Base-by-base conservation (phyloP, 1,139 yeast species). In the Candida tetrigidarum region DNA sequence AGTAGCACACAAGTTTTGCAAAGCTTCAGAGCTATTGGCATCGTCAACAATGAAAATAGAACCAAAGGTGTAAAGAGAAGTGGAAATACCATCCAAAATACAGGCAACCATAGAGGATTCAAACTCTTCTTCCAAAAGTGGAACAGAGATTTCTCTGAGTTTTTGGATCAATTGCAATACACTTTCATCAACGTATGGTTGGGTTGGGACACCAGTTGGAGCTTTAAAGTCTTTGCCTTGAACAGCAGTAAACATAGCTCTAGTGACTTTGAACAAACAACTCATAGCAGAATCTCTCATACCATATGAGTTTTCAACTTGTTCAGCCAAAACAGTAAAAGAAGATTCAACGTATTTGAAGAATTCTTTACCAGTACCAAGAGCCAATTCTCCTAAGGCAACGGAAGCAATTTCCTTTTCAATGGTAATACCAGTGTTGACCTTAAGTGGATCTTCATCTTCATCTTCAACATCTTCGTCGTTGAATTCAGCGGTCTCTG, bases 321-420 rank as follows among this genome's bases (percentile, higher is more conserved):
- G 93, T 50, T 84, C 87, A 43, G 77, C 70, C 56, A 93, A 77
- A 27, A 81, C 77, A 51, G 78, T 76, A 55, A 89, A 70, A 20
- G 95, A 78, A 52, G 81, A 78, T 63, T 87, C 92, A 52, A 91
- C 84, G 61, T 82, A 92, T 56, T 85, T 85, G 57, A 83, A 80
- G 69, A 93, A 91, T 44, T 82, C 83, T 52, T 81, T 83, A 58
- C 91, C 90, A 42, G 96, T 86, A 54, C 96, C 96, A 49, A 79
- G 68, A 50, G 97, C 96, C 62, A 93, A 80, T 60, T 93, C 97
- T 39, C 91, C 85, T 57, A 93, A 73, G 18, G 97, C 96, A 61
- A 92, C 95, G 39, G 95, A 80, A n/a, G 97, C 97, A 58, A 89
- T 91, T 74, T 93, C 99, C 73, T 93, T 93, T 73, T 93, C 99